A percentile compares a stretch with the other conserved stretches of the same genome.
Conservation (phyloP, 2,329 filamentous ascomycete genomes). For the Fonsecaea multimorphosa region DNA sequence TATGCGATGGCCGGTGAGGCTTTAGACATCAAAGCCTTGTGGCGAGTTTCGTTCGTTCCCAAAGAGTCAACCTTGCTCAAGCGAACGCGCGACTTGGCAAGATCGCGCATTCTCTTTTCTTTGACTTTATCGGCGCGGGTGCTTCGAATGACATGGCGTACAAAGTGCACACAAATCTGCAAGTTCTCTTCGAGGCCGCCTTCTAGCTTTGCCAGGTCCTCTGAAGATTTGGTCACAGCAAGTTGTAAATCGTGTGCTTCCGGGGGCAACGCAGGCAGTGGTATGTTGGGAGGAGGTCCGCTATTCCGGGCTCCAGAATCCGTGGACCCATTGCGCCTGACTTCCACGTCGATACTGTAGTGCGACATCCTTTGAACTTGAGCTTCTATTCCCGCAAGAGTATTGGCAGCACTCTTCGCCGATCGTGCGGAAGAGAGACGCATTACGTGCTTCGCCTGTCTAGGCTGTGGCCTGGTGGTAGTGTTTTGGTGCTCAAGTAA, state of each 20-base stretch:
- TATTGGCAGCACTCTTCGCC: conserved; percentile 32
- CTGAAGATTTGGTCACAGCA: not conserved
- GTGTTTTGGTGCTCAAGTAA: not conserved
- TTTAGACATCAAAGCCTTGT: not conserved
- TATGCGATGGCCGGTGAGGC: not conserved
- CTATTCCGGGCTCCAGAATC: conserved; percentile 15
- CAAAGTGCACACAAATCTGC: not conserved
- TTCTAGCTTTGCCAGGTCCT: not conserved
- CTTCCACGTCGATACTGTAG: not conserved
- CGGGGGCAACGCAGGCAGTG: conserved; percentile 32
- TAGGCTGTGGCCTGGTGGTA: not conserved
- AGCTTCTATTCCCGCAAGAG: conserved; percentile 33
- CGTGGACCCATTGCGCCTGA: not conserved
- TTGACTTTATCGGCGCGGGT: conserved; percentile 30
- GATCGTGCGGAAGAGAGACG: conserved; percentile 23
- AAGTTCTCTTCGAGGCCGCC: not conserved
- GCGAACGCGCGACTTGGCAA: conserved; percentile 19
- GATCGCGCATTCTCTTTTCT: conserved; percentile 27
- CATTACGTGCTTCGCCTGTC: not conserved
- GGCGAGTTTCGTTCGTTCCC: not conserved
- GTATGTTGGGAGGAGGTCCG: conserved; percentile 32
- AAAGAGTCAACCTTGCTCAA: not conserved
- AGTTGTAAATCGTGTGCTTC: conserved; percentile 8
- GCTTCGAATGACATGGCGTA: conserved; percentile 5
- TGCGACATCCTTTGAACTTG: conserved; percentile 21